A percentile compares a stretch with the other conserved stretches of the same genome.
These are phyloP conservation scores for Berberis thunbergii DNA, from an alignment of 164 flowering plant species.

Conservation along the genomic window DNA sequence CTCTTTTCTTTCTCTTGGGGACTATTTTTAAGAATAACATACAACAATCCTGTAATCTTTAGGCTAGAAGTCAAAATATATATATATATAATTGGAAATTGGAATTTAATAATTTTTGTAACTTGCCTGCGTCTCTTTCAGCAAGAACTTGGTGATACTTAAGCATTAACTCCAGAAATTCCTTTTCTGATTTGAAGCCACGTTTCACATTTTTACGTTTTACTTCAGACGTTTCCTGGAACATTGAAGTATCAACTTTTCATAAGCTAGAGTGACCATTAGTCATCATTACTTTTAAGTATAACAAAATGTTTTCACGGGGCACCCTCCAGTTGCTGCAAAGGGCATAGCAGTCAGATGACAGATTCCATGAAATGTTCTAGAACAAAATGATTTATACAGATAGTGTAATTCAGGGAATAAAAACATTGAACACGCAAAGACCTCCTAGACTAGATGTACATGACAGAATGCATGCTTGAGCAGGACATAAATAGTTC, in stretches of 20 bases:
- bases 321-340: slow-evolving; percentile 32
- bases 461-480: neutral
- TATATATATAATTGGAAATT: too few relatives aligned
- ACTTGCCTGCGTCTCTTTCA: slow-evolving; percentile 83
- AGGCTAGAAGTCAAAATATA: too few relatives aligned
- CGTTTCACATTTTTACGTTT: slow-evolving; percentile 71
- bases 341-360: slow-evolving; percentile 6
- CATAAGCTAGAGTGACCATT: neutral
- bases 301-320: slow-evolving; percentile 11
- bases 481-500: too few relatives aligned
- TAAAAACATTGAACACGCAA: neutral
- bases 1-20: too few relatives aligned
- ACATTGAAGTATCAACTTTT: slow-evolving; percentile 5
- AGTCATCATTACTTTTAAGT: too few relatives aligned
- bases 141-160: slow-evolving; percentile 82
- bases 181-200: slow-evolving; percentile 62
- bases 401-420: neutral
- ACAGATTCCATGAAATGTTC: neutral
- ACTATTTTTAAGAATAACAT: too few relatives aligned
- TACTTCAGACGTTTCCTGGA: slow-evolving; percentile 58
- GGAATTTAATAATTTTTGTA: neutral
- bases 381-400: neutral
- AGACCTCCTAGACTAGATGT: neutral
- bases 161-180: slow-evolving; percentile 75
- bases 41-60: too few relatives aligned